These are phyloP conservation scores for Plasmodium knowlesi DNA, from an alignment of 169 alveolate species.

Conservation along the genomic window DNA sequence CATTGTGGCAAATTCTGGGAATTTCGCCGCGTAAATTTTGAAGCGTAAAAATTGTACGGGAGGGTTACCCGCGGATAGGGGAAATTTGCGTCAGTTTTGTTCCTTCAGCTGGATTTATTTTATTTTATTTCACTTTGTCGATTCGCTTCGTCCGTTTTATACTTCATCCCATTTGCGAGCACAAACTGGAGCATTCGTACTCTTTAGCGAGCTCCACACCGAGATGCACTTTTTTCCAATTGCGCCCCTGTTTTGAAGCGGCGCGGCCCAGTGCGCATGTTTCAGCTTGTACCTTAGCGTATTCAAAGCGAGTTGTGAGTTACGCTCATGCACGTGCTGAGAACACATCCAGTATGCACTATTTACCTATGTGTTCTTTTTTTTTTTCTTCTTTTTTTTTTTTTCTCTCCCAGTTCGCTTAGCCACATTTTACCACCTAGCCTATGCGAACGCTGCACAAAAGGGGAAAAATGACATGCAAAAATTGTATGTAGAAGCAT, in stretches of 20 bases:
- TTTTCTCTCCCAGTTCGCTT: background rate
- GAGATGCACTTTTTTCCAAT: background rate
- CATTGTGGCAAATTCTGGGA: conserved; percentile 76
- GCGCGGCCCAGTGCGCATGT: background rate
- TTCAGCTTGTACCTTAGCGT: background rate
- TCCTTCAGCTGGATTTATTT: background rate
- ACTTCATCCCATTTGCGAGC: background rate
- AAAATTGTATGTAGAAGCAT: conserved; percentile 18
- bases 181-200: background rate
- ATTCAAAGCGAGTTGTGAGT: background rate
- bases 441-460: background rate
- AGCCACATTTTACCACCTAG: background rate
- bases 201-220: background rate
- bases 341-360: background rate
- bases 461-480: background rate
- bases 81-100: background rate
- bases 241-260: background rate
- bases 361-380: background rate
- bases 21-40: background rate
- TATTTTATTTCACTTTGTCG: background rate
- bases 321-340: background rate
- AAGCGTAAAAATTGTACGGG: background rate
- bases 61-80: background rate
- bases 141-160: background rate
- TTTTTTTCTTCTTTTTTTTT: conserved; percentile 4